Base-by-base conservation (phyloP, 2,329 filamentous ascomycete species). In the Pseudopithomyces chartarum region DNA sequence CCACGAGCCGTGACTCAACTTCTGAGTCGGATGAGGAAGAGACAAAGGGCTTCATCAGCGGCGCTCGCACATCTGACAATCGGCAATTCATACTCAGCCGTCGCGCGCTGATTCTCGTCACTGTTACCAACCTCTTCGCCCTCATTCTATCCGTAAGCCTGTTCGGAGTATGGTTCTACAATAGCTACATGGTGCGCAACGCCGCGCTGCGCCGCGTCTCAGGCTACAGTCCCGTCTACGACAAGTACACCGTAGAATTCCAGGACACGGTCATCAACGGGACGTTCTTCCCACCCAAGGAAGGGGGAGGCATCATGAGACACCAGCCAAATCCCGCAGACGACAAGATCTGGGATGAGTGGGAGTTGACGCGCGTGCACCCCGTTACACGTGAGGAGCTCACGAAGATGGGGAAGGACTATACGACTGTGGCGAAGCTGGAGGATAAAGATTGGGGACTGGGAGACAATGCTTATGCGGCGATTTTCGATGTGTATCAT, bases 401-500 rank as follows among this genome's bases (percentile, higher is more conserved):
- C 29, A 52, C 42, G 19, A 52, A 52, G 39, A 52, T 52, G 50
- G 50, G 50, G 15, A 52, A 44, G 15, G 50, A 52, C 42, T 45
- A 44, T 19, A 45, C 50, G 17, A 52, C 50, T 2, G 50, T 52
- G 2, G 40, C 50, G 15, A 52, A 52, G 29, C 39, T 52, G 15
- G 50, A 52, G 48, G 43, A 62, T 15, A 32, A 53, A 5, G 52
- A 47, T 6, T 59, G 55, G 57, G 52, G 56, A 13, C 43, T 62
- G n/a, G 59, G 59, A 10, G 50, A 56, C 39, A 56, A 62, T 36
- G 52, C 57, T 2, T 60, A 62, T 26, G 60, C 60, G 1, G 34
- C 60, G 1, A 60, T 58, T 23, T 60, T 60, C 33, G 60, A 62
- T 22, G 53, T 57, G 6, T 60, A 62, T 22, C 60, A 62, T 39